These are phyloP conservation scores for Hygrophorus russula DNA, from an alignment of 768 basidiomycete genomes.

Conservation along the genomic window DNA sequence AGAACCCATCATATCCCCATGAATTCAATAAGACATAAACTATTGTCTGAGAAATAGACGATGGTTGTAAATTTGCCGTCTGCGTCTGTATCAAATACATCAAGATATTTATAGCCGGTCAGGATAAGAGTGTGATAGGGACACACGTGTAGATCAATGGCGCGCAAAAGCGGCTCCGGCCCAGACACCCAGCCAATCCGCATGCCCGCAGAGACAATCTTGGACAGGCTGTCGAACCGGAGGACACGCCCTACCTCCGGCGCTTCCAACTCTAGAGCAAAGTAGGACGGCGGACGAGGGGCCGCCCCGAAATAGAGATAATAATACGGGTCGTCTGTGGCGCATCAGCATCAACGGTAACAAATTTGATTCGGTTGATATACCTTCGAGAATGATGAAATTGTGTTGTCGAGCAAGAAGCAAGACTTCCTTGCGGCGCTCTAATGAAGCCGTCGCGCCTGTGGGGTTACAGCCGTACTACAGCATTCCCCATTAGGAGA, in stretches of 20 bases:
- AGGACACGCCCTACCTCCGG: conserved; percentile 67
- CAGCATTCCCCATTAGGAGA: background rate
- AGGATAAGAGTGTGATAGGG: conserved; percentile 3
- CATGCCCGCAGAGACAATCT: conserved; percentile 68
- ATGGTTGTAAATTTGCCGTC: conserved; percentile 55
- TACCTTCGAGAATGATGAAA: conserved; percentile 81
- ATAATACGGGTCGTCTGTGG: conserved; percentile 71
- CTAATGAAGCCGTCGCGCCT: conserved; percentile 63
- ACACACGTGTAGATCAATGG: conserved; percentile 62
- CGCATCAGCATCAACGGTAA: background rate
- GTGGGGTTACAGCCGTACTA: conserved; percentile 84
- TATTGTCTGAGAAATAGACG: conserved; percentile 55
- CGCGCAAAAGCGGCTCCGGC: conserved; percentile 52
- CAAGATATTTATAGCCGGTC: conserved; percentile 6
- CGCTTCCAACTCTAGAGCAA: conserved; percentile 61
- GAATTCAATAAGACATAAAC: conserved; percentile 42
- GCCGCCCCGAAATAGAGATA: conserved; percentile 63
- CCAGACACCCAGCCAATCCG: conserved; percentile 77
- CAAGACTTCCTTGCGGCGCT: conserved; percentile 63
- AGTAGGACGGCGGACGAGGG: conserved; percentile 67
- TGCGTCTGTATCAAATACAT: conserved; percentile 33
- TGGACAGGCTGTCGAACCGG: conserved; percentile 85
- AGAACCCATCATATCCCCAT: conserved; percentile 75
- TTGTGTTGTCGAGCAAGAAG: conserved; percentile 60
- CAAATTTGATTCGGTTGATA: conserved; percentile 6